phyloP scores from a whole-genome alignment of 177 flowering plant species.

The Viscum album region DNA sequence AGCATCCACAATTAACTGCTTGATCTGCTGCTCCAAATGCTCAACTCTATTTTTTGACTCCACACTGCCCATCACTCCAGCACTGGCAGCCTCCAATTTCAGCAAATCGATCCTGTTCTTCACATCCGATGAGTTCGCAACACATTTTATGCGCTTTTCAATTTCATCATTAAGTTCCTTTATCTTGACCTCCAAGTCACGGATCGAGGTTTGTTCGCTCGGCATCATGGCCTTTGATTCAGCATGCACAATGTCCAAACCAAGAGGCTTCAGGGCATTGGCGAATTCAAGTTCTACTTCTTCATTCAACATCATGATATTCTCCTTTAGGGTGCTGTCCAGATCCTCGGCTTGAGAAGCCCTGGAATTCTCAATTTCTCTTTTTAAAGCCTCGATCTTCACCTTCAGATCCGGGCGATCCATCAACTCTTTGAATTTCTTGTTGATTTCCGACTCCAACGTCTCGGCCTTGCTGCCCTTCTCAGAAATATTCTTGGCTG shows the following conservation, averaged over 20 bases:
- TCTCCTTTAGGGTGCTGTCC: conserved; percentile 40
- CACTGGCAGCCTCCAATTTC: conserved; percentile 41
- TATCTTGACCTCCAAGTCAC: conserved; percentile 24
- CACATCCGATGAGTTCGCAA: conserved; percentile 40
- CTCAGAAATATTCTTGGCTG: conserved; percentile 34
- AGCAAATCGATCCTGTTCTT: conserved; percentile 48
- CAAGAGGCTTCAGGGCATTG: conserved; percentile 31
- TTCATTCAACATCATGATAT: conserved; percentile 29
- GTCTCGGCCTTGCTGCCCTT: conserved; percentile 22
- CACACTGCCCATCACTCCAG: conserved; percentile 38
- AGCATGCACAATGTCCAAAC: conserved; percentile 31
- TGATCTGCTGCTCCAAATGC: conserved; percentile 42
- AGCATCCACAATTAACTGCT: conserved; percentile 39
- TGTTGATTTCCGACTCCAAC: conserved; percentile 40
- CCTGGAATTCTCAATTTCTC: conserved; percentile 33
- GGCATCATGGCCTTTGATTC: conserved; percentile 19
- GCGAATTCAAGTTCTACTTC: conserved; percentile 41
- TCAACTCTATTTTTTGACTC: conserved; percentile 42
- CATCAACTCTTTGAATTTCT: conserved; percentile 36
- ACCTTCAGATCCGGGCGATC: conserved; percentile 37
- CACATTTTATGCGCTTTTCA: conserved; percentile 30
- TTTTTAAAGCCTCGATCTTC: conserved; percentile 35
- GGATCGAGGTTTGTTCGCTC: conserved; percentile 14
- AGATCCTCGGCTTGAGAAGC: conserved; percentile 26
- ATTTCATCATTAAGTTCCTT: conserved; percentile 41